These are phyloP conservation scores for Exophiala aquamarina DNA, from an alignment of 2,329 filamentous ascomycete genomes.

Conservation along the genomic window DNA sequence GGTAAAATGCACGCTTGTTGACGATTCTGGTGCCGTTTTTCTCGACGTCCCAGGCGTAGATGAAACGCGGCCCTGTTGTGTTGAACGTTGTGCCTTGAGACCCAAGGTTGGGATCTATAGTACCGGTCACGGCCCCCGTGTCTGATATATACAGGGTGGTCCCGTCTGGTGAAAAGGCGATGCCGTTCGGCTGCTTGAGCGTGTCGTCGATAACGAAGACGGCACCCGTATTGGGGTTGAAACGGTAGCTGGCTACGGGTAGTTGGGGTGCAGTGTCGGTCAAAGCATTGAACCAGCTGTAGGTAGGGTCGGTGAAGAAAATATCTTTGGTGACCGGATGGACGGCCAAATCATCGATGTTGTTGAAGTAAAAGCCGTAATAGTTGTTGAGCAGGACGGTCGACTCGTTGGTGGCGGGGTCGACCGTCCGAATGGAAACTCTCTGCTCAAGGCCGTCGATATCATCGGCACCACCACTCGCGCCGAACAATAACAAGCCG, in stretches of 20 bases:
- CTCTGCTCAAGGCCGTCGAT: slow-evolving; percentile 40
- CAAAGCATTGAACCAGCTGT: slow-evolving; percentile 38
- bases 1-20: slow-evolving; percentile 42
- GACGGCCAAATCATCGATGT: slow-evolving; percentile 45
- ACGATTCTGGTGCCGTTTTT: slow-evolving; percentile 36
- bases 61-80: slow-evolving; percentile 21
- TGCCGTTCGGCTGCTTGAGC: slow-evolving; percentile 43
- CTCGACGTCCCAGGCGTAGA: slow-evolving; percentile 40
- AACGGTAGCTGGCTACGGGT: slow-evolving; percentile 42
- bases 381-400: slow-evolving; percentile 46
- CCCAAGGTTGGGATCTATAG: slow-evolving; percentile 32
- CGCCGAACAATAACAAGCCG: slow-evolving; percentile 41
- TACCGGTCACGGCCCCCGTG: slow-evolving; percentile 33
- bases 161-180: slow-evolving; percentile 43
- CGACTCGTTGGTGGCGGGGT: slow-evolving; percentile 44
- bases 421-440: slow-evolving; percentile 44
- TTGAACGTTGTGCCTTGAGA: slow-evolving; percentile 21
- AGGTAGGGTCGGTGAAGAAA: slow-evolving; percentile 52
- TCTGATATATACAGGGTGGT: slow-evolving; percentile 42
- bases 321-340: slow-evolving; percentile 43
- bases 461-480: slow-evolving; percentile 38
- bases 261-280: slow-evolving; percentile 38
- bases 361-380: slow-evolving; percentile 48
- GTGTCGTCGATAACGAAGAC: slow-evolving; percentile 40
- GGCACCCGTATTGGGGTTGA: slow-evolving; percentile 34